Evolutionary conservation across 2,329 filamentous ascomycete genomes (phyloP).

Genomic region (Nemania serpens): DNA sequence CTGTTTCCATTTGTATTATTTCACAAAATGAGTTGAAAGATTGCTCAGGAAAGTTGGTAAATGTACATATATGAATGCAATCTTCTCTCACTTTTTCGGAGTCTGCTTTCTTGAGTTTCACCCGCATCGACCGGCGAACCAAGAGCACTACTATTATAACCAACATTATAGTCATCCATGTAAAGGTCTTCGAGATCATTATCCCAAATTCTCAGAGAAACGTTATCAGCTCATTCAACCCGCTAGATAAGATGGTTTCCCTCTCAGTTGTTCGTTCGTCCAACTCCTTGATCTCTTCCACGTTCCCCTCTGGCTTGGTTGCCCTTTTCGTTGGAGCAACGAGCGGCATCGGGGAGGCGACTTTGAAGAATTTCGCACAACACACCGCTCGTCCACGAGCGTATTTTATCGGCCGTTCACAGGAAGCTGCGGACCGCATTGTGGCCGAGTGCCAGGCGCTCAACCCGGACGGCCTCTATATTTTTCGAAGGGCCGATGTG

Average conservation of each 20-base stretch:
- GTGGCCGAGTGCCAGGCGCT: constrained; percentile 47
- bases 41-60: too few relatives aligned
- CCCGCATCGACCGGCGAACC: too few relatives aligned
- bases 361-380: constrained; percentile 51
- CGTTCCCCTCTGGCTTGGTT: constrained; percentile 47
- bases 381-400: constrained; percentile 47
- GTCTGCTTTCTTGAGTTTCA: too few relatives aligned
- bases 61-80: too few relatives aligned
- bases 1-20: too few relatives aligned
- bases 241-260: constrained; percentile 15
- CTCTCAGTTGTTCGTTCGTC: constrained; percentile 32
- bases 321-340: constrained; percentile 58
- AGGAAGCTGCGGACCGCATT: constrained; percentile 48
- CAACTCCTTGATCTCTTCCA: constrained; percentile 40
- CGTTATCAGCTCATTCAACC: too few relatives aligned
- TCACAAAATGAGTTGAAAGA: too few relatives aligned
- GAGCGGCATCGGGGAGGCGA: constrained; percentile 54
- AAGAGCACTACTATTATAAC: too few relatives aligned
- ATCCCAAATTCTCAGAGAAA: too few relatives aligned
- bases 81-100: too few relatives aligned
- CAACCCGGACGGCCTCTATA: constrained; percentile 51
- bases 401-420: constrained; percentile 55
- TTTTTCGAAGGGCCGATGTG: constrained; percentile 45
- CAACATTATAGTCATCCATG: too few relatives aligned
- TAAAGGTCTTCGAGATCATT: too few relatives aligned